Evolutionary conservation across 2,329 filamentous ascomycete genomes (phyloP), one percentile per base, ranked within the genome.

Genomic region (Alternaria dauci): DNA sequence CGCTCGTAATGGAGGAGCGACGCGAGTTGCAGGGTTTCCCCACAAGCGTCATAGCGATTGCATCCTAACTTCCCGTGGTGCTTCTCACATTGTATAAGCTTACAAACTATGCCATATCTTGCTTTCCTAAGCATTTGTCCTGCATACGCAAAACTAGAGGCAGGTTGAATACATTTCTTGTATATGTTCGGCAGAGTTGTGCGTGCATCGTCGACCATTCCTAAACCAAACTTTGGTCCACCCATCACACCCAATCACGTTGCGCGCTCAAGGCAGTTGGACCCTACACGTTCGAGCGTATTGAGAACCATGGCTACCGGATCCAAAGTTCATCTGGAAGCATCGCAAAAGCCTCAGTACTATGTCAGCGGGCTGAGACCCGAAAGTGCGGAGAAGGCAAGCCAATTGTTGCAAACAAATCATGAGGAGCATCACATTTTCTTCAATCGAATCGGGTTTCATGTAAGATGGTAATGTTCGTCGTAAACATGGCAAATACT

Each of bases 361-460:
- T 81, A 79, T 60, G 73, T 80, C 2, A 72, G 74, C 62, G 81
- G 62, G 79, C 78, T 83, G 41, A 85, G 81, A 3, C 78, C 85
- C 2, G 87, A 88, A 34, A 84, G 88, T 0, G 91, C 92, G 0
- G 79, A 81, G 39, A 88, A 82, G 60, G 84, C 86, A 1, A 89
- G 88, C 4, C 82, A 91, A 63, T 79, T 96, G 4, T 80, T 97
- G 18, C 91, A 96, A 74, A 81, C 88, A 58, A 93, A 97, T 71
- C 85, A 95, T 65, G 86, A 85, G 28, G 88, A 79, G 81, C 85
- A 93, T 69, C 91, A 96, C 73, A 89, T 93, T 59, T 96, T 90
- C 80, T 96, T 93, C 83, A 96, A 95, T 62, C 61, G 84, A 0
- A 72, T 78, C 2, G 90, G 90, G 0, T 96, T 91, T 64, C 94